Percentiles rank a stretch among this genome's conserved stretches.
These are phyloP conservation scores for Senna tora DNA, from an alignment of 306 rosid species.

Conservation along the genomic window DNA sequence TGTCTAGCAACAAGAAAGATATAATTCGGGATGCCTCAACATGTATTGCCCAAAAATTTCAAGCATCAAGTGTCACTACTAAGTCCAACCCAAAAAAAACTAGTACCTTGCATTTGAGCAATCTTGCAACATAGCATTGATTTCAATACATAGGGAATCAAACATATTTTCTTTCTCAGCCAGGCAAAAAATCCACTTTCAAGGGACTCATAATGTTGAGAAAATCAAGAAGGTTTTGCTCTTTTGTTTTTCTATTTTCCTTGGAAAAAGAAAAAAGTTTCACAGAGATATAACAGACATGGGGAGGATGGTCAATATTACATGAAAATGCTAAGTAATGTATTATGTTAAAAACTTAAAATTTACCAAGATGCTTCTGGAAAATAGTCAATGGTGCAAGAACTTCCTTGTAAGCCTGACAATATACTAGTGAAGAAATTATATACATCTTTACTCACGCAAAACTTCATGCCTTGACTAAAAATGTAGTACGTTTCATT, in stretches of 20 bases:
- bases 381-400: background rate
- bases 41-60: conserved; percentile 18
- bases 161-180: background rate
- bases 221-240: conserved; percentile 7
- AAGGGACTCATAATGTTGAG: background rate
- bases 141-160: background rate
- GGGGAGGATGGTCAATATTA: background rate
- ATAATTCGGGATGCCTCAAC: conserved; percentile 17
- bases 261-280: background rate
- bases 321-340: conserved; percentile 20
- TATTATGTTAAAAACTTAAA: conserved; percentile 22
- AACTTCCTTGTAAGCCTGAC: conserved; percentile 18
- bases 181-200: background rate
- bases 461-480: background rate
- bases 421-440: background rate
- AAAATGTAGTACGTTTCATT: background rate
- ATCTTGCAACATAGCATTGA: conserved; percentile 1
- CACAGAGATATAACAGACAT: background rate
- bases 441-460: background rate
- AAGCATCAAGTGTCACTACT: conserved; percentile 4
- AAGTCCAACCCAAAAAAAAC: background rate
- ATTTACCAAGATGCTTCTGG: conserved; percentile 5
- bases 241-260: background rate
- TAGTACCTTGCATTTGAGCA: background rate
- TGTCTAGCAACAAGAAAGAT: conserved; percentile 16